Evolutionary conservation across 441 rosid species (phyloP), one percentile per base, ranked within the genome.

Genomic region (Pelargonium citronellum): DNA sequence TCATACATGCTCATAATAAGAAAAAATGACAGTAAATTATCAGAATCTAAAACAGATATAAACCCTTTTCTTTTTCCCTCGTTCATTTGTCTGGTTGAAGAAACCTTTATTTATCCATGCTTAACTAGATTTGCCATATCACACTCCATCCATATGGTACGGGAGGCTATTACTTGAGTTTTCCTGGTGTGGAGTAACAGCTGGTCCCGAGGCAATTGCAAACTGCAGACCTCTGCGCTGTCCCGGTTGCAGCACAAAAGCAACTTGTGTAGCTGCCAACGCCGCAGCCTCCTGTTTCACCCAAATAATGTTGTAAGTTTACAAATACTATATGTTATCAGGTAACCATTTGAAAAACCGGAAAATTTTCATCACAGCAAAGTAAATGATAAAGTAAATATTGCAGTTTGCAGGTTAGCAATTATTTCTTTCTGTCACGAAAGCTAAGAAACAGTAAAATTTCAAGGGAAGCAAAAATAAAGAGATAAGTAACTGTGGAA

Each of bases 241-340:
- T 20, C 87, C 91, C 0, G 97, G 86, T 77, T 89, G 91, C 63
- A 95, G 89, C 68, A 92, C 97, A 68, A 92, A 87, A 12, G 98
- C 96, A 68, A 95, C 88, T 69, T 87, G 92, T 27, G 91, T 86
- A 13, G 93, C 98, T 41, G 94, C 91, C 75, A 88, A 75, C 5
- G 95, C 89, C 10, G 92, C 91, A 15, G 93, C 96, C 83, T 90
- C 99, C 98, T 95, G 87, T 76, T 76, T 71, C 70, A 71, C 51
- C 24, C 47, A 68, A 57, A 70, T 65, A 16, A 71, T 24, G 34
- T 7, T 66, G n/a, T 27, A n/a, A 47, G 16, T 7, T n/a, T 51
- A 76, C 51, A 46, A 16, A 46, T 66, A 34, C 62, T 13, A 46
- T 22, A 53, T 27, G 13, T 13, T 15, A 67, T 58, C 64, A 66